phyloP scores from a whole-genome alignment of 371 early-diverging fungal species.

The Nematocida ausubeli region DNA sequence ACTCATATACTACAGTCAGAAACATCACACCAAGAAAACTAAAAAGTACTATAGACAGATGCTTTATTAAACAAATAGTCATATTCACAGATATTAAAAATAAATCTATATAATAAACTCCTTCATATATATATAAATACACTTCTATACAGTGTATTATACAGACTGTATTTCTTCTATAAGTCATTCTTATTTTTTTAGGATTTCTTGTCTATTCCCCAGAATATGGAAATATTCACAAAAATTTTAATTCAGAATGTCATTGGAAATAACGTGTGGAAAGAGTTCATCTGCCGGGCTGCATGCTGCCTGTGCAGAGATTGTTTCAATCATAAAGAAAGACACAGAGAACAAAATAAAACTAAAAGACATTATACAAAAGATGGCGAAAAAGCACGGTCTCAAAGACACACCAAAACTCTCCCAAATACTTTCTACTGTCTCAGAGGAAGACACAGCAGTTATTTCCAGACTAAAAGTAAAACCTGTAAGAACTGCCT shows the following conservation, averaged over 20 bases:
- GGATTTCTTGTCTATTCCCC: too few species aligned
- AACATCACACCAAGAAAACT: too few species aligned
- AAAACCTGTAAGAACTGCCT: slow-evolving; percentile 95
- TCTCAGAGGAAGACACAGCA: slow-evolving; percentile 83
- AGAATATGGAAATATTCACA: slow-evolving; percentile 3
- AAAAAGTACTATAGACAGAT: too few species aligned
- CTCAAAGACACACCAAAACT: slow-evolving; percentile 77
- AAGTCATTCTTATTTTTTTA: too few species aligned
- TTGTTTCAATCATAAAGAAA: slow-evolving; percentile 53
- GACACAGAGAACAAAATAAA: slow-evolving; percentile 65
- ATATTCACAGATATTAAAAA: too few species aligned
- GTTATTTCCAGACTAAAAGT: slow-evolving; percentile 83
- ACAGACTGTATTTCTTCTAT: too few species aligned
- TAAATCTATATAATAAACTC: too few species aligned
- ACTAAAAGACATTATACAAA: slow-evolving; percentile 52
- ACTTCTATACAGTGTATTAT: too few species aligned
- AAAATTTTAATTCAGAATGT: slow-evolving; percentile 34
- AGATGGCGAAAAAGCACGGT: slow-evolving; percentile 62
- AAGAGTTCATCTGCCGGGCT: slow-evolving; percentile 15
- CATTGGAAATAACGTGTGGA: slow-evolving; percentile 19
- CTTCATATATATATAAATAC: too few species aligned
- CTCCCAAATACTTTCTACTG: slow-evolving; percentile 95
- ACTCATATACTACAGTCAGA: too few species aligned
- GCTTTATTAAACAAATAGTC: too few species aligned
- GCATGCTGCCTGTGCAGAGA: slow-evolving; percentile 51